These are phyloP conservation scores for Monosporascus cannonballus DNA, from an alignment of 2,329 filamentous ascomycete genomes.

Conservation along the genomic window DNA sequence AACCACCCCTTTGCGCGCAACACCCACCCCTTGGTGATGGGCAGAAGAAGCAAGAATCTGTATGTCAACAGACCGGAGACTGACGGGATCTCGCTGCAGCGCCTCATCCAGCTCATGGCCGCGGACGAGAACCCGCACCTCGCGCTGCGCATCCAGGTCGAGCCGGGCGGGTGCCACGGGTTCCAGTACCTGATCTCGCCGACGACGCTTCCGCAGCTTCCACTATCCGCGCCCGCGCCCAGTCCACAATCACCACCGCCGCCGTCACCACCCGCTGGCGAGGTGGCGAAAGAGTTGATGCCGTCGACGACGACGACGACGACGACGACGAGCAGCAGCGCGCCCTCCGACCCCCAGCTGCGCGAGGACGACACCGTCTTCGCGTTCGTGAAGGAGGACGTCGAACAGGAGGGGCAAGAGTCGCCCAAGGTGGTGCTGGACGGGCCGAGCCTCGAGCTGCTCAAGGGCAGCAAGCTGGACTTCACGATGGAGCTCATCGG, in stretches of 20 bases:
- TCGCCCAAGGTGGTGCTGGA: constrained; percentile 83
- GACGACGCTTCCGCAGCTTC: constrained; percentile 48
- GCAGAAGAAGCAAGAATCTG: too few species aligned
- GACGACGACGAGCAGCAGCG: constrained; percentile 20
- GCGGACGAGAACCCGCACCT: constrained; percentile 70
- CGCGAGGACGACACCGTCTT: constrained; percentile 85
- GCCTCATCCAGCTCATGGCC: constrained; percentile 70
- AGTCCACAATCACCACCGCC: constrained; percentile 1
- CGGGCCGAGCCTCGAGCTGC: constrained; percentile 74
- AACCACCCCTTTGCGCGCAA: not conserved
- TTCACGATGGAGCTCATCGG: constrained; percentile 85
- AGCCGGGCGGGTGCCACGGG: constrained; percentile 91
- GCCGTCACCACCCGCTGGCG: constrained; percentile 2
- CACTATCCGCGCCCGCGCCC: constrained; percentile 12
- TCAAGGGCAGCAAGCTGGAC: constrained; percentile 92
- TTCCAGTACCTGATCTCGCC: constrained; percentile 97
- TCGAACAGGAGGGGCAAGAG: constrained; percentile 24
- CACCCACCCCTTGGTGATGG: not conserved
- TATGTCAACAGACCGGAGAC: constrained; percentile 1
- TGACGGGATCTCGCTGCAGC: constrained; percentile 32
- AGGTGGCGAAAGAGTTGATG: constrained; percentile 10
- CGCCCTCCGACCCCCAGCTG: constrained; percentile 12
- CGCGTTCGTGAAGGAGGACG: constrained; percentile 54
- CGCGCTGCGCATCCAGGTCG: constrained; percentile 85
- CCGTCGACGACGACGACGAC: constrained; percentile 23